Evolutionary conservation across 495 filamentous ascomycete species (phyloP), one percentile per base, ranked within the genome.

Genomic region (Hypoxylon fragiforme): DNA sequence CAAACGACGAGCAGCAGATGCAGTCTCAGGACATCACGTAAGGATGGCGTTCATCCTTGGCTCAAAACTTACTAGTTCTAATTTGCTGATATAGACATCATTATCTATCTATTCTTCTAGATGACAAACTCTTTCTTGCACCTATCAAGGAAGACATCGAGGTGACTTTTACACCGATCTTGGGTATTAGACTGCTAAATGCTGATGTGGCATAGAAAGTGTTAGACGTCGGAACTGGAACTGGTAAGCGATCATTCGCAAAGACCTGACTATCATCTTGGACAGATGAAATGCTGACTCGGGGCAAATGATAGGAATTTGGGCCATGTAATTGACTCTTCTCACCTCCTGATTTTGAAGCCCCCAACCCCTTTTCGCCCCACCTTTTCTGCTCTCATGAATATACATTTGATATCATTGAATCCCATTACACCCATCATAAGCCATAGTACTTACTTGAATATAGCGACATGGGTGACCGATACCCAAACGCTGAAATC

Each of bases 161-260:
- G 47, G 58, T 62, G 24, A 2, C 52, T 38, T 32, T 2, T 14
- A 4, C 2, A 2, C 9, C 9, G 9, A 9, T 28, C 4, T 4
- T 28, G 24, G 9, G 24, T 28, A 28, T 9, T 28, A 4, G 24
- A 9, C 24, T 28, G 24, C 24, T 28, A 36, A 18, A 21, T 41
- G 0, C 15, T 3, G 16, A 7, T 14, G 11, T 68, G 65, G 7
- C 71, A 69, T 30, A 62, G 44, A 74, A 65, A 28, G 77, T 82
- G 9, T 67, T 84, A 3, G 80, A 84, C 40, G 63, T 84, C 26
- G 81, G 80, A 19, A 81, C 78, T 13, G 81, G 81, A 37, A 81
- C 81, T 9, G 81, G 78, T 41, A 70, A 75, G 50, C 72, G 67
- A 32, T 70, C 30, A 69, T 31, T n/a, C n/a, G n/a, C n/a, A n/a